Evolutionary conservation across 1,284 basidiomycete genomes (phyloP).

Genomic region (Uromyces viciae-fabae): DNA sequence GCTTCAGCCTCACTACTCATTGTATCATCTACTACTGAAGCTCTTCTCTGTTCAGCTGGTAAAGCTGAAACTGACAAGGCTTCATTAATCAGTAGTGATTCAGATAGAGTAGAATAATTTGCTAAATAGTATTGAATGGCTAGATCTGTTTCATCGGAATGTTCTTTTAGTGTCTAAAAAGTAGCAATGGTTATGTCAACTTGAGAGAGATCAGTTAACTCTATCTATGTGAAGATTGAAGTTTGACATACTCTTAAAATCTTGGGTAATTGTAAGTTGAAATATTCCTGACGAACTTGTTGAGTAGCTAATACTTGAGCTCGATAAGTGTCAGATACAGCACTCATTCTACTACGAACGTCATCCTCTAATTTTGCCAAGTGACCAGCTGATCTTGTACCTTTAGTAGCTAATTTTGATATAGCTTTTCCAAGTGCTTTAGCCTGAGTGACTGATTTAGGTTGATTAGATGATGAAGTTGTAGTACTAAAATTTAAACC

Average conservation of each 20-base stretch:
- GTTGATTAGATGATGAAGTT: constrained; percentile 60
- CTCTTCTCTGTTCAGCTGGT: constrained; percentile 46
- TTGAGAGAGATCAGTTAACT: constrained; percentile 4
- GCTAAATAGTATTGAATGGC: constrained; percentile 95
- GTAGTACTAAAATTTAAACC: constrained; percentile 33
- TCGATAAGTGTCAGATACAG: constrained; percentile 79
- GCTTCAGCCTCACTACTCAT: constrained; percentile 15
- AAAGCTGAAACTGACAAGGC: constrained; percentile 73
- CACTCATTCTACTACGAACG: constrained; percentile 75
- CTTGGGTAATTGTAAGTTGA: constrained; percentile 90
- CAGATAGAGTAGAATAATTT: constrained; percentile 88
- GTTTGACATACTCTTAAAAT: constrained; percentile 89
- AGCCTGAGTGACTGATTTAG: constrained; percentile 72
- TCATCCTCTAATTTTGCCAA: constrained; percentile 93
- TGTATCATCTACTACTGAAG: constrained; percentile 62
- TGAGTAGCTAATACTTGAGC: constrained; percentile 89
- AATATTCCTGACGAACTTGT: constrained; percentile 87
- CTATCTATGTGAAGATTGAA: too few species aligned
- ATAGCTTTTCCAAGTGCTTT: constrained; percentile 64
- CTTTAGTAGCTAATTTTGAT: constrained; percentile 76
- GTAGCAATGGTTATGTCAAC: not conserved
- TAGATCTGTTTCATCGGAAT: constrained; percentile 90
- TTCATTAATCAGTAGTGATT: constrained; percentile 82
- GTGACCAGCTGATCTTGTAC: constrained; percentile 68
- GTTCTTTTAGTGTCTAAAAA: constrained; percentile 81